Base-by-base conservation (phyloP, 2,329 filamentous ascomycete genomes). In the Trichoderma polysporum region DNA sequence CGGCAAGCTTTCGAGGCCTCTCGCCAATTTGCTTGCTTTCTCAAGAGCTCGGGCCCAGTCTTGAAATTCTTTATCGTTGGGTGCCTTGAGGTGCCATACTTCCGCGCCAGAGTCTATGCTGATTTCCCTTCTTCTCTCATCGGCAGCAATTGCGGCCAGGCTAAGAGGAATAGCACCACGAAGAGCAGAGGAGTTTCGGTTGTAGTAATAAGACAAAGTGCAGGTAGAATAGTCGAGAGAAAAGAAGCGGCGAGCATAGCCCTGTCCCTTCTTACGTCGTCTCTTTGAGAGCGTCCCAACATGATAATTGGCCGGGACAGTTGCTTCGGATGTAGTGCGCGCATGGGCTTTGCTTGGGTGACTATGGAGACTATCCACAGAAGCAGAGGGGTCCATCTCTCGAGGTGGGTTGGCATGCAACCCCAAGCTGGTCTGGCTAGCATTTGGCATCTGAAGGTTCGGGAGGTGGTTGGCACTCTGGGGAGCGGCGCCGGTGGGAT, bases 71-170 rank as follows among this genome's bases (percentile, higher is more conserved):
- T 90, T 91, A 58, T 88, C 86, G 72, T 92, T 97, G 58, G 86
- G 87, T 3, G 95, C 93, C 73, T 90, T 90, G 33, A 99, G 83
- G 80, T 98, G 95, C 95, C 95, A 99, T 29, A 99, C 89, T 78
- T 99, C 95, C 2, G 95, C 94, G 1, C 95, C 95, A 0, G 95
- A 98, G 76, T 99, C 95, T 66, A 99, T 95, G 49, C 91, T 97
- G 62, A 99, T 97, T 77, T 98, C 94, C 70, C 93, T 87, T 41
- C 91, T 88, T 74, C 91, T 88, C 76, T 95, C 92, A 75, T 97
- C 94, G 8, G 93, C 93, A 3, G 94, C 92, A 68, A 99, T 91
- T 4, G 93, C 95, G 17, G 95, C 95, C 60, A 99, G 81, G 29
- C 93, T 95, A 9, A 99, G 84, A 0, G 95, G 95, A 60, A 99